phyloP scores from a whole-genome alignment of 495 filamentous ascomycete species.

The Neurospora sp. region DNA sequence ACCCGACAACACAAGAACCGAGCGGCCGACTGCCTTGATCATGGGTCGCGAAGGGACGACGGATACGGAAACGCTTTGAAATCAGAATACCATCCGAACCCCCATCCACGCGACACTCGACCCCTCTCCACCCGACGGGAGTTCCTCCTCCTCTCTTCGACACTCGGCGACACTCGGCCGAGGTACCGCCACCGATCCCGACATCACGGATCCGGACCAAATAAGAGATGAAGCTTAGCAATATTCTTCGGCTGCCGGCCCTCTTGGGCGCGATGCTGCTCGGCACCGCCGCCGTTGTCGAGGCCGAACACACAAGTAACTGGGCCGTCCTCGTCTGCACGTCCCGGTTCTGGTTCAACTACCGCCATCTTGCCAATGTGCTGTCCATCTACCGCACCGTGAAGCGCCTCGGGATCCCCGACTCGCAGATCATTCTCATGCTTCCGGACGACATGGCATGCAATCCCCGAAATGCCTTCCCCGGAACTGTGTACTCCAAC shows the following conservation, averaged over 20 bases:
- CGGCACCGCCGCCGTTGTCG: constrained; percentile 27
- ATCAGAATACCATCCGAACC: not conserved
- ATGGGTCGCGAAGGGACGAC: not conserved
- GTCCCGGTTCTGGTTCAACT: constrained; percentile 99
- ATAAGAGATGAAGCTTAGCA: constrained; percentile 28
- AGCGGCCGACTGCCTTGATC: not conserved
- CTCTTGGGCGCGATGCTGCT: constrained; percentile 36
- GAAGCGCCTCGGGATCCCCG: constrained; percentile 93
- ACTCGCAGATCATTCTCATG: constrained; percentile 99
- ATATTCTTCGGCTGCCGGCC: constrained; percentile 27
- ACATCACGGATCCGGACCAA: not conserved
- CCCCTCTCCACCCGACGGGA: not conserved
- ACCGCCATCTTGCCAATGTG: constrained; percentile 95
- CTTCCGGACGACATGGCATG: constrained; percentile 99
- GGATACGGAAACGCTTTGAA: not conserved
- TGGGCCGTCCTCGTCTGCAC: constrained; percentile 97
- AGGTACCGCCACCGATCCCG: not conserved
- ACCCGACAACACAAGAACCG: not conserved
- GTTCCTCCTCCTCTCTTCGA: not conserved
- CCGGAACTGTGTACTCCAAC: constrained; percentile 97
- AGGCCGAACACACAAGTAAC: constrained; percentile 86
- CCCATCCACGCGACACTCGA: not conserved
- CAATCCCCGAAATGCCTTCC: constrained; percentile 96
- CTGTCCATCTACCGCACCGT: constrained; percentile 97
- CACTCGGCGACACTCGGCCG: not conserved